Base-by-base conservation (phyloP, 202 grass and related monocot genomes). In the Dendrocalamus latiflorus region DNA sequence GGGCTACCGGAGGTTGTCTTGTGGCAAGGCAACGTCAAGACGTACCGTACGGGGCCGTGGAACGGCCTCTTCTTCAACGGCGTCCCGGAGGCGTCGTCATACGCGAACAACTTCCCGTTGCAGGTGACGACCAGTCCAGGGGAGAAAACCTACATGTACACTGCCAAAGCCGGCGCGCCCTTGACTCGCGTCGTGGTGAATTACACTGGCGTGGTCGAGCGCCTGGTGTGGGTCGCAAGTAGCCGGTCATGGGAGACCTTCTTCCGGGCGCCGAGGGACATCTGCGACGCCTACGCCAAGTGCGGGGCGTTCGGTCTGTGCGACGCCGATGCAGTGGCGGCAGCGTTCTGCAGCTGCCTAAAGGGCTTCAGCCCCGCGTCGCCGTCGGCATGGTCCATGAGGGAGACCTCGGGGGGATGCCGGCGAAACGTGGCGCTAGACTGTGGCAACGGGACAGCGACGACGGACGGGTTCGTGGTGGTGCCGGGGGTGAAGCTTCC, bases 261-360 rank as follows among this genome's bases (percentile, higher is more conserved):
- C 72, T 20, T 21, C 53, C 62, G 45, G 56, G 63, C 44, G 51
- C 71, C 75, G 1, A 16, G 70, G 17, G 74, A 65, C 76, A 15
- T 54, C 20, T 92, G 90, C 83, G 90, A 86, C 44, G 34, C 44
- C 49, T 92, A 92, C n/a, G n/a, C n/a, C n/a, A n/a, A n/a, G n/a
- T n/a, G n/a, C n/a, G n/a, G n/a, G n/a, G n/a, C n/a, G n/a, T 84
- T 78, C 58, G 78, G 85, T 0, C n/a, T 83, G 2, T 93, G 91
- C 62, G 13, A 89, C 37, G 65, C 30, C 7, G 39, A n/a, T 5
- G 41, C 70, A 1, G 50, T 53, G 8, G 41, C 85, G 8, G 38
- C 79, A 10, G 43, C 62, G 4, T 79, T 78, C 43, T 97, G 94
- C 61, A 20, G 43, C 39, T 93, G 91, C 76, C 1, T 97, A 5